Conservation (phyloP, 169 alveolate genomes). For the Ichthyophthirius multifiliis region DNA sequence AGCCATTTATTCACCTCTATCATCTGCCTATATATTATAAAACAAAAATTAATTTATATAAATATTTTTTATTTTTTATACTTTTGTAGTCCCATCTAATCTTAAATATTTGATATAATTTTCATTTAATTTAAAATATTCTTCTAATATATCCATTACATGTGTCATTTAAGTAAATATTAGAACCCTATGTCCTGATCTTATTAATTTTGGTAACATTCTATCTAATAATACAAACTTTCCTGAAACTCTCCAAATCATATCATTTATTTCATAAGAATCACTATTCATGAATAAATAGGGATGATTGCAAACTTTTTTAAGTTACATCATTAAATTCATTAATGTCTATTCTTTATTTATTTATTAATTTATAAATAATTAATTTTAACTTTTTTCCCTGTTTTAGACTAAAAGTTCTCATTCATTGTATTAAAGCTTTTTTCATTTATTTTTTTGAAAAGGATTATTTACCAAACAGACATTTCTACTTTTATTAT, state of each 20-base stretch:
- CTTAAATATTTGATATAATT: slow-evolving; percentile 76
- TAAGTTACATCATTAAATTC: slow-evolving; percentile 92
- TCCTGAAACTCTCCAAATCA: slow-evolving; percentile 90
- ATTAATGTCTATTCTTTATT: slow-evolving; percentile 50
- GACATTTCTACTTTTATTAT: slow-evolving; percentile 88
- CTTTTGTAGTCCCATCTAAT: slow-evolving; percentile 95
- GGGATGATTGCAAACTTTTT: slow-evolving; percentile 94
- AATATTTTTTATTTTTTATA: neutral
- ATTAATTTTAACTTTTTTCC: neutral
- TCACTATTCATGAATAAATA: slow-evolving; percentile 85
- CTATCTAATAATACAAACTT: slow-evolving; percentile 94
- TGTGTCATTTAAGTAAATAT: slow-evolving; percentile 94
- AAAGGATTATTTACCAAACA: slow-evolving; percentile 90
- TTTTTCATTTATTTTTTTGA: slow-evolving; percentile 84
- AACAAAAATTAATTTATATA: neutral
- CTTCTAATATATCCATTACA: slow-evolving; percentile 89
- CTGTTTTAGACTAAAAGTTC: neutral
- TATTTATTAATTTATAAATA: neutral
- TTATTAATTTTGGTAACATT: slow-evolving; percentile 88
- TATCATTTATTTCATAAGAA: slow-evolving; percentile 75
- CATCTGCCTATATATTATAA: slow-evolving; percentile 67
- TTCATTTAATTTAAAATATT: slow-evolving; percentile 83
- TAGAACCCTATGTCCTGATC: slow-evolving; percentile 88
- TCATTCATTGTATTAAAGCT: slow-evolving; percentile 67
- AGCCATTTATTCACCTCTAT: slow-evolving; percentile 85